phyloP scores from a whole-genome alignment of 306 rosid genomes.

The Herpetospermum pedunculosum region DNA sequence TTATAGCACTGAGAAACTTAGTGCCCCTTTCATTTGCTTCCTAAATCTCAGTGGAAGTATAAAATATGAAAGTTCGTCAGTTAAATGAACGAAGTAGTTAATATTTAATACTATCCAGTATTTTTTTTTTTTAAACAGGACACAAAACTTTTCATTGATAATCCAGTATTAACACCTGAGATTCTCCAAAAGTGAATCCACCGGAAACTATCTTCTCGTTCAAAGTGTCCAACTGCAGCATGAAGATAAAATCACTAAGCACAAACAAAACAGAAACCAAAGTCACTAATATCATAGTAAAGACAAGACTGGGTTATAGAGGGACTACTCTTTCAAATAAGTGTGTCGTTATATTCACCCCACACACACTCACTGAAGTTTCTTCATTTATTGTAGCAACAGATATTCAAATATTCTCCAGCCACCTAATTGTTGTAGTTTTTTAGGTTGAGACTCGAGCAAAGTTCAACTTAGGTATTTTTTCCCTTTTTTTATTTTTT shows the following conservation, averaged over 20 bases:
- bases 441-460: not conserved
- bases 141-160: no score
- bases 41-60: slow-evolving; percentile 22
- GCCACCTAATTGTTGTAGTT: not conserved
- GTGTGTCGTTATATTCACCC: not conserved
- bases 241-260: not conserved
- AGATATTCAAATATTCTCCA: not conserved
- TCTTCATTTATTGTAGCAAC: not conserved
- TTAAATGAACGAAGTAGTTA: slow-evolving; percentile 6
- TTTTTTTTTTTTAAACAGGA: no score
- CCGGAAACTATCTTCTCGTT: slow-evolving; percentile 45
- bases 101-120: slow-evolving; percentile 2
- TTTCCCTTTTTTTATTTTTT: not conserved
- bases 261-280: slow-evolving; percentile 2
- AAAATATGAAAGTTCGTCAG: slow-evolving; percentile 9
- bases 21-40: slow-evolving; percentile 24
- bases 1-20: slow-evolving; percentile 19
- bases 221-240: slow-evolving; percentile 60
- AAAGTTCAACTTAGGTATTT: not conserved
- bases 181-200: slow-evolving; percentile 15
- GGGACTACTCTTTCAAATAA: not conserved
- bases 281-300: slow-evolving; percentile 5
- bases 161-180: slow-evolving; percentile 36
- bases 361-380: not conserved
- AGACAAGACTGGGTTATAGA: not conserved